Evolutionary conservation across 441 rosid species (phyloP).

Genomic region (Raphanus hybrid): DNA sequence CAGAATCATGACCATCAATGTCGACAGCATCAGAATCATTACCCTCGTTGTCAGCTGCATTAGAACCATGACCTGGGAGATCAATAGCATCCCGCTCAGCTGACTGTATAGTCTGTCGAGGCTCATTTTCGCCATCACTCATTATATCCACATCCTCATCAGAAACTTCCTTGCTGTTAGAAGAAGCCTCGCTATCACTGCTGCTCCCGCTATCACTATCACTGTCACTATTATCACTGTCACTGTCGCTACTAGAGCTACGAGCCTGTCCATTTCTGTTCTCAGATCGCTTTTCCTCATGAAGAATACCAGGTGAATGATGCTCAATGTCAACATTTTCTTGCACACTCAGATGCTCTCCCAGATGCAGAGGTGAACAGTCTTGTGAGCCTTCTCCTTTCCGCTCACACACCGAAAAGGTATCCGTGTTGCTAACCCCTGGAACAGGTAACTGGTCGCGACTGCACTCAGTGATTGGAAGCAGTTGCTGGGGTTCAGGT

Average conservation of each 20-base stretch:
- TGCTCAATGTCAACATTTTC: conserved; percentile 60
- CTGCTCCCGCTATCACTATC: conserved; percentile 85
- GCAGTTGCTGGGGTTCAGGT: conserved; percentile 64
- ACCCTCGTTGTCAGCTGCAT: conserved; percentile 56
- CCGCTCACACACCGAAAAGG: conserved; percentile 43
- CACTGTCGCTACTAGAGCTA: conserved; percentile 90
- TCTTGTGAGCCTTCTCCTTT: conserved; percentile 50
- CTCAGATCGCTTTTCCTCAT: conserved; percentile 70
- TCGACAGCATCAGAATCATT: conserved; percentile 57
- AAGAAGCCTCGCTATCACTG: conserved; percentile 93
- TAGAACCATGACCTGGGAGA: conserved; percentile 56
- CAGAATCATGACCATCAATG: conserved; percentile 52
- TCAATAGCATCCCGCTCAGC: conserved; percentile 57
- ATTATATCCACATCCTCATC: conserved; percentile 98
- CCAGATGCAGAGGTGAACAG: conserved; percentile 44
- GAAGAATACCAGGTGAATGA: conserved; percentile 62
- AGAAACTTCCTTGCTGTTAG: conserved; percentile 85
- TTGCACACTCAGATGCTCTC: conserved; percentile 44
- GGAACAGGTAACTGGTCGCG: conserved; percentile 51
- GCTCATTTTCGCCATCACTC: conserved; percentile 86
- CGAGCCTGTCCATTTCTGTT: conserved; percentile 67
- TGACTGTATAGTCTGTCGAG: conserved; percentile 50
- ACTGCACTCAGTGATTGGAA: conserved; percentile 56
- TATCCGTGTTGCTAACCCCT: conserved; percentile 53
- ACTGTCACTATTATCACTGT: conserved; percentile 80